Evolutionary conservation across 1,284 basidiomycete species (phyloP), one percentile per base, ranked within the genome.

Genomic region (Cryptococcus sp.): DNA sequence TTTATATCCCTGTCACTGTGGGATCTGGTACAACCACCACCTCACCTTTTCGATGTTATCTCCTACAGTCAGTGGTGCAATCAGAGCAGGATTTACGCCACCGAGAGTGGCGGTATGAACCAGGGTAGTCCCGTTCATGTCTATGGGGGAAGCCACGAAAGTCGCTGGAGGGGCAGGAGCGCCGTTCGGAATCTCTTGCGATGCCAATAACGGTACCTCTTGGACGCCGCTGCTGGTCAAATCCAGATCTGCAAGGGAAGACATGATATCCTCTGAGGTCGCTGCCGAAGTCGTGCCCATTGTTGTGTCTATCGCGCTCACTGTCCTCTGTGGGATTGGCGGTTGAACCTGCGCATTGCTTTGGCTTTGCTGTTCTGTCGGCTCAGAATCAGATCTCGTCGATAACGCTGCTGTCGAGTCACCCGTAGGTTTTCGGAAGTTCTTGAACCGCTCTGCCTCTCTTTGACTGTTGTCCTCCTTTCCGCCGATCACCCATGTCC

Each of bases 401-500:
- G 48, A 49, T 26, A 29, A 22, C 20, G 56, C 43, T 23, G 47
- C 65, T 25, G 71, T 69, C 61, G 82, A 83, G 79, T 80, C 55
- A 79, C 68, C 64, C 1, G 73, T 70, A 20, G 64, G 59, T 51
- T 77, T 75, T 17, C 60, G 39, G 60, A 81, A 79, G 46, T 71
- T 79, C 67, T 80, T 80, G 69, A 80, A 80, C 43, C 88, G 84
- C 55, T 87, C 80, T 20, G 79, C 79, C 44, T 84, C 82, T 45
- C 84, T 83, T 52, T 93, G 90, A 54, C 89, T 78, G 69, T 95
- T 96, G 46, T 89, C 87, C 63, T 94, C 91, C 77, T 91, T 93
- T 29, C 92, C 91, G 5, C 94, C 94, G 69, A 96, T 92, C 57
- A 95, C 81, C 94, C 95, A 98, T 1, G 90, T 95, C 48, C 93